Evolutionary conservation across 2,329 filamentous ascomycete genomes (phyloP), one percentile per base, ranked within the genome.

Genomic region (Pseudopithomyces maydicus): DNA sequence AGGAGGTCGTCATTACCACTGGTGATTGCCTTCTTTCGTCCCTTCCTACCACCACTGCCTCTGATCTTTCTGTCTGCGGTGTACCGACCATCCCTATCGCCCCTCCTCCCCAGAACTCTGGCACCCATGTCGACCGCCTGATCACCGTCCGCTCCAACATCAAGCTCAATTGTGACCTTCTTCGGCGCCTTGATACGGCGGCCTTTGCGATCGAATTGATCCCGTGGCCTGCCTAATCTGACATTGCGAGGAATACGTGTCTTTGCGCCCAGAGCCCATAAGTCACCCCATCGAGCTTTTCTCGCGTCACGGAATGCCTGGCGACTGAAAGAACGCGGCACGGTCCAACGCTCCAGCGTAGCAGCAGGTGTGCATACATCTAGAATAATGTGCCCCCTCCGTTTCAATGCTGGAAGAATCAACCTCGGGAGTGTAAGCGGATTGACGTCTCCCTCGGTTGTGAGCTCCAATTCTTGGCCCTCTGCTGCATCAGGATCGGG

Each of bases 251-350:
- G 71, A 3, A 90, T 84, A 12, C 92, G 84, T 0, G 92, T 96
- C 82, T 98, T 98, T 20, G 93, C 94, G 0, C 95, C 95, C 0
- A 98, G 81, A 0, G 94, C 92, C 95, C 95, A 99, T 10, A 98
- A 81, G 73, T 98, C 95, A 38, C 95, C 95, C 95, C 94, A 98
- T 52, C 80, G 80, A 0, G 89, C 85, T 78, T 99, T 99, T 59
- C 95, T 87, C 35, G 95, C 95, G 72, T 98, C 95, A 67, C 90
- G 91, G 78, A 94, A 98, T 0, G 92, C 92, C 67, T 90, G 87
- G 66, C 85, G 88, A 74, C 88, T 89, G 77, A 89, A 95, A 57
- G 88, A 92, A 65, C 88, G 88, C 1, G 94, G 91, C 0, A 99
- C 89, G 0, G 90, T 95, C 95, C 95, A 99, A 54, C 95, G 90